These are phyloP conservation scores for Ormosia semicastrata DNA, from an alignment of 306 rosid species.

Conservation along the genomic window DNA sequence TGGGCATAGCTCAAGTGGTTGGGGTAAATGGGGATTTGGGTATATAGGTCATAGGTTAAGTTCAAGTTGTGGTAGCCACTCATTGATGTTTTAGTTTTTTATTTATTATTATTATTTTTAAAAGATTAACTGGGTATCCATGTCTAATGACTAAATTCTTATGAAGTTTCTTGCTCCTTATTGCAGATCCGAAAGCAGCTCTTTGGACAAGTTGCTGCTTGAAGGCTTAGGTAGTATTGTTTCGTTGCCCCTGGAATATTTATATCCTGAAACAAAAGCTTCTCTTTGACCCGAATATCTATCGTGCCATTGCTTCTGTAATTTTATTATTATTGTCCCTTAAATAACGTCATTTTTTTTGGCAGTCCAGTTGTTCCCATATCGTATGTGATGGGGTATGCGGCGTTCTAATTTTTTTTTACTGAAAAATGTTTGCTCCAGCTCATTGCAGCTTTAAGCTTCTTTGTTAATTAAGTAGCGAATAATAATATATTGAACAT, in stretches of 20 bases:
- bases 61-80: not conserved
- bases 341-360: constrained; percentile 28
- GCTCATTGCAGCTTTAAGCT: not conserved
- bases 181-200: constrained; percentile 88
- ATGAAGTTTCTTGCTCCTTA: constrained; percentile 17
- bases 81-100: not conserved
- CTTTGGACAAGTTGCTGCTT: constrained; percentile 62
- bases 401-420: not conserved
- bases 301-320: constrained; percentile 33
- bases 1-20: not conserved
- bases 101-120: too few relatives aligned
- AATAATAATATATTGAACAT: constrained; percentile 19
- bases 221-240: constrained; percentile 37
- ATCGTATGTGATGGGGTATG: constrained; percentile 21
- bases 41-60: not conserved
- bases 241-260: constrained; percentile 32
- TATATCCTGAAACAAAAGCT: constrained; percentile 22
- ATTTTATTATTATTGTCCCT: constrained; percentile 9
- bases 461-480: not conserved
- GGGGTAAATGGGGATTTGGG: not conserved
- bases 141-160: not conserved
- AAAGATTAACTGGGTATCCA: not conserved
- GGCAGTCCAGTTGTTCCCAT: constrained; percentile 33
- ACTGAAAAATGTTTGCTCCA: not conserved
- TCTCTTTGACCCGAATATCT: constrained; percentile 27